A percentile compares a stretch with the other conserved stretches of the same genome.
Evolutionary conservation across 805 yeast genomes (phyloP).

Genomic region (Kluyveromyces siamensis): DNA sequence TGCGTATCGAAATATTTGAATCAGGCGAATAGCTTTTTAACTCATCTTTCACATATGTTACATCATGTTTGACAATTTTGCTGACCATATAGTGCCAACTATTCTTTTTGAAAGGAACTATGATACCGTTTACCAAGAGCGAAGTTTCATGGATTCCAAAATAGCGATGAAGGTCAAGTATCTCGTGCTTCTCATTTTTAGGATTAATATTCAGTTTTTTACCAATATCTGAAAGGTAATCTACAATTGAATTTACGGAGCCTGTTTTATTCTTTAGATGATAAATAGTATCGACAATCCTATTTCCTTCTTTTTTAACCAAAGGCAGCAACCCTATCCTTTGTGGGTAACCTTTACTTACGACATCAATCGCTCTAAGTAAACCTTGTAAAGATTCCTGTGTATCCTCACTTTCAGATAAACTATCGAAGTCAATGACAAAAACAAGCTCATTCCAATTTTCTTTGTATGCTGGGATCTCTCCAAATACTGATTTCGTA

Average conservation of each 20-base stretch:
- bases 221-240: not conserved
- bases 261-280: constrained; percentile 13
- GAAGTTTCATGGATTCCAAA: constrained; percentile 39
- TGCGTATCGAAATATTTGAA: constrained; percentile 14
- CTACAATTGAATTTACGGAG: constrained; percentile 3
- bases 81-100: constrained; percentile 48
- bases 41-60: constrained; percentile 16
- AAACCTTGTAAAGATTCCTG: constrained; percentile 40
- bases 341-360: constrained; percentile 56
- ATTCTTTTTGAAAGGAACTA: constrained; percentile 39
- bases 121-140: constrained; percentile 66
- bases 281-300: constrained; percentile 17
- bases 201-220: constrained; percentile 2
- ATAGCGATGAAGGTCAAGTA: constrained; percentile 9
- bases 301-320: constrained; percentile 13
- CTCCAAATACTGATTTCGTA: constrained; percentile 41
- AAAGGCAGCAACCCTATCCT: constrained; percentile 80
- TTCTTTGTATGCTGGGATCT: constrained; percentile 59
- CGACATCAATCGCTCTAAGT: constrained; percentile 39
- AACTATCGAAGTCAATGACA: constrained; percentile 45
- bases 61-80: constrained; percentile 48
- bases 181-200: not conserved
- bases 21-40: constrained; percentile 8
- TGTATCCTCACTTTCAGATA: constrained; percentile 26
- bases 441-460: constrained; percentile 72